Evolutionary conservation across 169 alveolate genomes (phyloP).

Genomic region (Amoebophrya sp.): DNA sequence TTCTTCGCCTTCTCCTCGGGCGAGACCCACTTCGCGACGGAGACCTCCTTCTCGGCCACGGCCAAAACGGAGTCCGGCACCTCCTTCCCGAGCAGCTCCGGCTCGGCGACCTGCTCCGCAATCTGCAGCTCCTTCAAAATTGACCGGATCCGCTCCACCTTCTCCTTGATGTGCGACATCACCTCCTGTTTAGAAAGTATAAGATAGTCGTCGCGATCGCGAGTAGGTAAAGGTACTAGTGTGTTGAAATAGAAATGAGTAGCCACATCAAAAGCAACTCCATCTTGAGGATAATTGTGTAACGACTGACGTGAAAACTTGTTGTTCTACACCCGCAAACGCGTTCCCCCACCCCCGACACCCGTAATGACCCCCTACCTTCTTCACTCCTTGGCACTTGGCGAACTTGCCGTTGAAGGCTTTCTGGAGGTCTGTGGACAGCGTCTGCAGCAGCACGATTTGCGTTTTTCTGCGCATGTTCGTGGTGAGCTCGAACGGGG

Average conservation of each 20-base stretch:
- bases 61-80: neutral
- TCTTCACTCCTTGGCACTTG: neutral
- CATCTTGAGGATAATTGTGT: neutral
- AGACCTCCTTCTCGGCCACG: neutral
- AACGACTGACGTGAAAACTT: too few species aligned
- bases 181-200: neutral
- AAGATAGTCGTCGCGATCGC: neutral
- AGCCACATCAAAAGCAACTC: neutral
- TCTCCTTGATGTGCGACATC: neutral
- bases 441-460: neutral
- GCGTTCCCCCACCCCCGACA: too few species aligned
- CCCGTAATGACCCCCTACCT: too few species aligned
- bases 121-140: neutral
- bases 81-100: neutral
- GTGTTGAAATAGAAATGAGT: neutral
- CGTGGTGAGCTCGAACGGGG: neutral
- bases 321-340: too few species aligned
- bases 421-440: neutral
- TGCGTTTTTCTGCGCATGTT: neutral
- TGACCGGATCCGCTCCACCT: neutral
- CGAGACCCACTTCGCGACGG: neutral
- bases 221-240: neutral
- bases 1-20: neutral
- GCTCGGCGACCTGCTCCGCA: neutral
- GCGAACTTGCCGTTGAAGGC: neutral